phyloP scores from a whole-genome alignment of 2,329 filamentous ascomycete species.

The Elsinoe ampelina region DNA sequence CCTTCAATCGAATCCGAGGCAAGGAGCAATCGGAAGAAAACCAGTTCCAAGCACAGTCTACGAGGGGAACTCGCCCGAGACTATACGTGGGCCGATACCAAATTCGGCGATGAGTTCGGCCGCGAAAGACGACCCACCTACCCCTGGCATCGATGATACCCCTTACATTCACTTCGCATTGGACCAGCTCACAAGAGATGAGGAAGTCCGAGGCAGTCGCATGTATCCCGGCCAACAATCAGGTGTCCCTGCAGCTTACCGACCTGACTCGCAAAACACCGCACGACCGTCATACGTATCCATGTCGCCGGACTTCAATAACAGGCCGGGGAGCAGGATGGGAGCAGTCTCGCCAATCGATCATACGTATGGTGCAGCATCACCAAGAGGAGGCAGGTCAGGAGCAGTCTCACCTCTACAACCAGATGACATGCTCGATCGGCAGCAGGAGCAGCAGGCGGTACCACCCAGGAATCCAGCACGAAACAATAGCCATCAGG shows the following conservation, averaged over 20 bases:
- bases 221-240: slow-evolving; percentile 40
- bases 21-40: slow-evolving; percentile 22
- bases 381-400: not conserved
- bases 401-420: slow-evolving; percentile 2
- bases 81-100: slow-evolving; percentile 1
- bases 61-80: slow-evolving; percentile 14
- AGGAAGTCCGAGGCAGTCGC: slow-evolving; percentile 49
- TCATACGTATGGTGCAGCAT: not conserved
- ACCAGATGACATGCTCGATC: not conserved
- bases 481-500: not conserved
- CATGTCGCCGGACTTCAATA: not conserved
- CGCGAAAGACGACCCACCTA: slow-evolving; percentile 38
- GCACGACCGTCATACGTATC: slow-evolving; percentile 6
- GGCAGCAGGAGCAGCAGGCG: not conserved
- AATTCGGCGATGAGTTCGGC: slow-evolving; percentile 22
- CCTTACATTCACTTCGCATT: slow-evolving; percentile 87
- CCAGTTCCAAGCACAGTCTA: slow-evolving; percentile 27
- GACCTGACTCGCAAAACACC: slow-evolving; percentile 7
- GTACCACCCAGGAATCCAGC: slow-evolving; percentile 8
- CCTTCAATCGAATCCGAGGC: slow-evolving; percentile 11
- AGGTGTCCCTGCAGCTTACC: slow-evolving; percentile 17
- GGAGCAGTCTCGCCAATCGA: slow-evolving; percentile 6
- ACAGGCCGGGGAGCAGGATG: slow-evolving; percentile 5
- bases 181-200: slow-evolving; percentile 71
- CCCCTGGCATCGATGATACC: slow-evolving; percentile 72